phyloP scores from a whole-genome alignment of 768 basidiomycete species.

The Dacryopinax spathularia region DNA sequence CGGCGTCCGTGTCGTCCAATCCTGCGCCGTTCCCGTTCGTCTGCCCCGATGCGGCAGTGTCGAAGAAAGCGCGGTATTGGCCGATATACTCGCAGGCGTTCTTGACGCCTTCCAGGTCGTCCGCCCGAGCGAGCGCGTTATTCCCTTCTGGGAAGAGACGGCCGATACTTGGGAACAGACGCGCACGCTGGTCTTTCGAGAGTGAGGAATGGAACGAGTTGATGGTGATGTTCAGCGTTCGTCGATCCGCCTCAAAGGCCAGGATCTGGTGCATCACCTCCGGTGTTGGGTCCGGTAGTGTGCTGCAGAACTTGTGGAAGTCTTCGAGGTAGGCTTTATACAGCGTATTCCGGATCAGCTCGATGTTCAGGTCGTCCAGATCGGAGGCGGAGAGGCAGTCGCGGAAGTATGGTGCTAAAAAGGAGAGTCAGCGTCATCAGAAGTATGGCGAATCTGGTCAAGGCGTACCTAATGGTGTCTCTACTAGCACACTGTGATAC shows the following conservation, averaged over 20 bases:
- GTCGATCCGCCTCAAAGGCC: slow-evolving; percentile 90
- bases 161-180: slow-evolving; percentile 87
- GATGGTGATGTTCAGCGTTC: slow-evolving; percentile 96
- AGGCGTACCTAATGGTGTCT: slow-evolving; percentile 82
- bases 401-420: slow-evolving; percentile 82
- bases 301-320: slow-evolving; percentile 70
- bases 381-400: slow-evolving; percentile 90
- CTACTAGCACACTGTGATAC: slow-evolving; percentile 90
- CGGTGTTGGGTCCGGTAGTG: slow-evolving; percentile 69
- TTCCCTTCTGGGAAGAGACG: slow-evolving; percentile 92
- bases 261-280: slow-evolving; percentile 89
- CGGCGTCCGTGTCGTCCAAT: slow-evolving; percentile 32
- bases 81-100: slow-evolving; percentile 70
- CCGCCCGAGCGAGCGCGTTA: slow-evolving; percentile 81
- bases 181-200: slow-evolving; percentile 85
- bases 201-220: slow-evolving; percentile 96
- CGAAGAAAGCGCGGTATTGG: slow-evolving; percentile 87
- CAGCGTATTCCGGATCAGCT: slow-evolving; percentile 97
- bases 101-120: slow-evolving; percentile 88
- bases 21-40: slow-evolving; percentile 22
- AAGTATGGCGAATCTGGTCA: background rate
- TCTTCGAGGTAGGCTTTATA: slow-evolving; percentile 99
- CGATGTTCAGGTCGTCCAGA: slow-evolving; percentile 96
- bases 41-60: slow-evolving; percentile 25
- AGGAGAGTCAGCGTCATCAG: background rate